These are phyloP conservation scores for Paramecium biaurelia DNA, from an alignment of 73 alveolate genomes.

Conservation along the genomic window DNA sequence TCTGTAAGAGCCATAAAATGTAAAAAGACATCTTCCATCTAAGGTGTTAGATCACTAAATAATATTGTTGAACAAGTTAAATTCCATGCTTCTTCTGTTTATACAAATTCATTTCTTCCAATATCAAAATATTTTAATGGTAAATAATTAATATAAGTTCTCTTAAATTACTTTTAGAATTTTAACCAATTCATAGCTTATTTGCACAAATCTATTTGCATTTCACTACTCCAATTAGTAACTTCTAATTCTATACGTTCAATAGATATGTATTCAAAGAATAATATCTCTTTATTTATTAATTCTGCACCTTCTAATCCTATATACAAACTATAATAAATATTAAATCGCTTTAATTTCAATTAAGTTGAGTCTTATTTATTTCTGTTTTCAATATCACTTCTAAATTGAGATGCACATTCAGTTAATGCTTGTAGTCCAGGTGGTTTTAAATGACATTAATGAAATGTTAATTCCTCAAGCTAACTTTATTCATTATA, in stretches of 20 bases:
- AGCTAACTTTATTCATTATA: constrained; percentile 3
- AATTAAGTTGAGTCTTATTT: not conserved
- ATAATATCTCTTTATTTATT: not conserved
- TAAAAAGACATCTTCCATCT: not conserved
- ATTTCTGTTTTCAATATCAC: not conserved
- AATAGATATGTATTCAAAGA: not conserved
- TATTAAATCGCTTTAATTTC: constrained; percentile 25
- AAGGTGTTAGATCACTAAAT: not conserved
- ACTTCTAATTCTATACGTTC: not conserved
- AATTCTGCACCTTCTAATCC: not conserved
- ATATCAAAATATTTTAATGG: constrained; percentile 1
- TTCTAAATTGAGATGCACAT: not conserved
- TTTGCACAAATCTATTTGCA: not conserved
- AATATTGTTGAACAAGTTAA: not conserved
- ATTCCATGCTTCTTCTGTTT: constrained; percentile 32
- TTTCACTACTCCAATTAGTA: constrained; percentile 9
- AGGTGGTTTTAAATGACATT: constrained; percentile 24
- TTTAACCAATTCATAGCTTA: not conserved
- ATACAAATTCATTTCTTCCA: constrained; percentile 45
- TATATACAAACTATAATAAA: constrained; percentile 27
- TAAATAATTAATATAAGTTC: not conserved
- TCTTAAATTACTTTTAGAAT: not conserved
- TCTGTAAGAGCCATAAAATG: constrained; percentile 36
- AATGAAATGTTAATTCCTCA: not conserved
- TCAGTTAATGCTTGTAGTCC: constrained; percentile 25